phyloP scores from a whole-genome alignment of 2,329 filamentous ascomycete genomes.

The Leptographium radiaticola region DNA sequence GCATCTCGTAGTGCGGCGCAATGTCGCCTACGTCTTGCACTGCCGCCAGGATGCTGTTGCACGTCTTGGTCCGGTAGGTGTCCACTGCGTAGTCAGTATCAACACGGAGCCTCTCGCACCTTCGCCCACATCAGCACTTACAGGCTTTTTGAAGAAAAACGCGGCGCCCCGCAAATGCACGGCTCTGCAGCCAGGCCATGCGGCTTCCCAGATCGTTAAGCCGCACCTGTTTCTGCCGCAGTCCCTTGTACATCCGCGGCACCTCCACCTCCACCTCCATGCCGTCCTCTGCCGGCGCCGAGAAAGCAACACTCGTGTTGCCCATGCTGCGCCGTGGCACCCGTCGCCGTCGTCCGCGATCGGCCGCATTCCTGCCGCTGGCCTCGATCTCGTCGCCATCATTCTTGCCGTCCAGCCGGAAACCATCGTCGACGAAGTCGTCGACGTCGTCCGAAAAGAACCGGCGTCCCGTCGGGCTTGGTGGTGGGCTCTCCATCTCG shows the following conservation, averaged over 20 bases:
- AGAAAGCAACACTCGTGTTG: slow-evolving; percentile 25
- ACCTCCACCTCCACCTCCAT: slow-evolving; percentile 59
- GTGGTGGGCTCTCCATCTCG: slow-evolving; percentile 80
- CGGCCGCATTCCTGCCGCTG: slow-evolving; percentile 15
- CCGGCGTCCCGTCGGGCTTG: slow-evolving; percentile 58
- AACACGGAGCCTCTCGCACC: background rate
- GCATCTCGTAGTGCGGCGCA: slow-evolving; percentile 83
- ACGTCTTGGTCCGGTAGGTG: slow-evolving; percentile 86
- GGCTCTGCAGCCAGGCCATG: slow-evolving; percentile 93
- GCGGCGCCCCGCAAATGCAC: slow-evolving; percentile 75
- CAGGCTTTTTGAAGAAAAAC: slow-evolving; percentile 83
- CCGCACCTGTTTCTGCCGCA: slow-evolving; percentile 70
- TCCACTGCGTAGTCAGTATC: slow-evolving; percentile 50
- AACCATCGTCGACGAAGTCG: slow-evolving; percentile 33
- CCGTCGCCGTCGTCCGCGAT: background rate
- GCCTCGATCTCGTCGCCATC: slow-evolving; percentile 31
- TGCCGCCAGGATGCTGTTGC: slow-evolving; percentile 63
- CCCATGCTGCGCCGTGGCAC: slow-evolving; percentile 14
- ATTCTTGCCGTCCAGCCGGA: slow-evolving; percentile 9
- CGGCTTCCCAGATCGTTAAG: slow-evolving; percentile 88
- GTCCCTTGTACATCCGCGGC: slow-evolving; percentile 56
- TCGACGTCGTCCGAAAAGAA: slow-evolving; percentile 63
- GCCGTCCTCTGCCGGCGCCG: slow-evolving; percentile 49
- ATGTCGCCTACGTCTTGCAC: slow-evolving; percentile 59
- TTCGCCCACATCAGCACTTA: slow-evolving; percentile 32